These are phyloP conservation scores for Tephrocybe sp. DNA, from an alignment of 768 basidiomycete species.

Conservation along the genomic window DNA sequence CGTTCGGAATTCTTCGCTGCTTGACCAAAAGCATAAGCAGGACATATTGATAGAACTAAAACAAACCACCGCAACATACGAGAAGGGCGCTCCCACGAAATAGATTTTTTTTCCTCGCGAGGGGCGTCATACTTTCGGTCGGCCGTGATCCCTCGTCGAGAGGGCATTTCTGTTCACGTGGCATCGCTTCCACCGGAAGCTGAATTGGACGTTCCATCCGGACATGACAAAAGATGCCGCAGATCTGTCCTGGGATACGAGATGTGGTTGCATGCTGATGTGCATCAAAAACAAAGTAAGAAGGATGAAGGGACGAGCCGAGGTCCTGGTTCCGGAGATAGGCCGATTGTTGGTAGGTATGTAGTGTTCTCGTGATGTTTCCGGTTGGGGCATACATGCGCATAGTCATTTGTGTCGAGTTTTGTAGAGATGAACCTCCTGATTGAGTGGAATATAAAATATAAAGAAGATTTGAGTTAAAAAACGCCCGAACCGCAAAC, in stretches of 20 bases:
- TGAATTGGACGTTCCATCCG: slow-evolving; percentile 21
- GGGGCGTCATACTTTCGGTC: slow-evolving; percentile 3
- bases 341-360: slow-evolving; percentile 33
- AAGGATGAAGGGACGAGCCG: slow-evolving; percentile 30
- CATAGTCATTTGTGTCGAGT: slow-evolving; percentile 20
- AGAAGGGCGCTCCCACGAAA: slow-evolving; percentile 3
- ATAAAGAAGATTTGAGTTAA: slow-evolving; percentile 34
- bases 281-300: slow-evolving; percentile 33
- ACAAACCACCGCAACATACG: too few species aligned
- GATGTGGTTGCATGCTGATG: slow-evolving; percentile 29
- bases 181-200: slow-evolving; percentile 25
- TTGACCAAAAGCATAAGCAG: slow-evolving; percentile 17
- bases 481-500: slow-evolving; percentile 41
- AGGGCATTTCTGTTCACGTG: slow-evolving; percentile 29
- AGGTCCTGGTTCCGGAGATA: slow-evolving; percentile 44
- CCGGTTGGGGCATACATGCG: slow-evolving; percentile 30
- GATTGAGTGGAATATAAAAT: slow-evolving; percentile 40
- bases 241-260: slow-evolving; percentile 21
- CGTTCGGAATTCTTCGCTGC: slow-evolving; percentile 25
- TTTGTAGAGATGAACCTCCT: slow-evolving; percentile 31
- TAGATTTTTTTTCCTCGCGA: neutral
- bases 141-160: slow-evolving; percentile 8
- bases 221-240: slow-evolving; percentile 34
- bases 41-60: slow-evolving; percentile 35
- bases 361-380: slow-evolving; percentile 42